Base-by-base conservation (phyloP, 2,329 filamentous ascomycete species). In the Trichophyton equinum region DNA sequence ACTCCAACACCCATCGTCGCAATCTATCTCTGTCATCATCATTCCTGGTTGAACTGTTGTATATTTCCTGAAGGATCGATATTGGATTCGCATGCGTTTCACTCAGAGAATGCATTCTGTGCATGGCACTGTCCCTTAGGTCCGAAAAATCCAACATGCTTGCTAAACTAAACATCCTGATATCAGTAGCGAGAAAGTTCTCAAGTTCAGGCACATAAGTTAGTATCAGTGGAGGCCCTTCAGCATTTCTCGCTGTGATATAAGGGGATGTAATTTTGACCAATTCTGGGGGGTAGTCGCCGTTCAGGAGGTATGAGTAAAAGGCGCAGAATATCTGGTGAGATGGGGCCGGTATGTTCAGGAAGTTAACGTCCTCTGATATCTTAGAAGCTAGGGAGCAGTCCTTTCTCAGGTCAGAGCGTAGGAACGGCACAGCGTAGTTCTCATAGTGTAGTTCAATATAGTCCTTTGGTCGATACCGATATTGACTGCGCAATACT, bases 151-250 rank as follows among this genome's bases (percentile, higher is more conserved):
- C 44, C 7, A 62, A 56, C 25, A 61, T 60, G 55, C 61, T 65
- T 8, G 59, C 64, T 22, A 65, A 61, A 27, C 58, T 62, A 38
- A 64, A 65, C 56, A 65, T 61, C 15, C 59, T 61, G 33, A 65
- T 58, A 47, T 65, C 64, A 6, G 57, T 62, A 5, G 60, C 27
- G 13, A 64, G 40, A 44, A 62, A 64, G 13, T 59, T 57, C 27
- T 62, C 60, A 1, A 42, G 46, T 13, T 59, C 58, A 3, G 59
- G 22, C 7, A 27, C 38, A 38, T 62, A 61, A 13, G 42, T 18
- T 4, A 53, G 18, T 30, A 65, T 65, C 1, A 59, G 25, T 8
- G 63, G 63, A 15, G 63, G 63, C 2, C 63, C 63, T 3, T 36
- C 27, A 11, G 59, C 30, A 3, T 36, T 57, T 11, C 49, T 57